A percentile compares a stretch with the other conserved stretches of the same genome.
Evolutionary conservation across 352 stramenopile species (phyloP).

Genomic region (Globisporangium nunn): DNA sequence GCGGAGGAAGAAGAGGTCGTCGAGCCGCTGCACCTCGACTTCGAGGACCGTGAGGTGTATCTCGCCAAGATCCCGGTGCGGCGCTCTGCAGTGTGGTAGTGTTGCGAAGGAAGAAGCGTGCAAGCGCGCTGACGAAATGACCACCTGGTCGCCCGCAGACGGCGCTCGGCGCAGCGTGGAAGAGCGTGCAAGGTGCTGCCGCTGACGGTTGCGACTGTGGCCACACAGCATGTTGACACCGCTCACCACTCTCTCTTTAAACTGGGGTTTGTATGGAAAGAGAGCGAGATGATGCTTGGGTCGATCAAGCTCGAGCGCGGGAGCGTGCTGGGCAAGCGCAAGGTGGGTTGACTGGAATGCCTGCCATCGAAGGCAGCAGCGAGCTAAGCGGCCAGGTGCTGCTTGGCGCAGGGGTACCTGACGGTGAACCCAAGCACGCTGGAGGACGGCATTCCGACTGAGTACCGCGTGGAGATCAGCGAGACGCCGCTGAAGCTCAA

Average conservation of each 20-base stretch:
- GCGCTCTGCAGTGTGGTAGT: too few species aligned
- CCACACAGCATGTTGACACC: too few species aligned
- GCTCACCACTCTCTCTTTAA: too few species aligned
- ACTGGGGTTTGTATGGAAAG: conserved; percentile 16
- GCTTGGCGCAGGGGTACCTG: conserved; percentile 47
- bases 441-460: conserved; percentile 68
- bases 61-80: conserved; percentile 80
- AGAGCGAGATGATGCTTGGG: conserved; percentile 79
- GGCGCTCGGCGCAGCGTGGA: conserved; percentile 68
- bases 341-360: conserved; percentile 26
- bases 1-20: conserved; percentile 86
- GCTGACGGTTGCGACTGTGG: neutral
- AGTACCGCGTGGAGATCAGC: conserved; percentile 77
- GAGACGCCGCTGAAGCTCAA: conserved; percentile 76
- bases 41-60: conserved; percentile 84
- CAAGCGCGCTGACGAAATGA: too few species aligned
- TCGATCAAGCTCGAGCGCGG: conserved; percentile 83
- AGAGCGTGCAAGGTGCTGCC: conserved; percentile 66
- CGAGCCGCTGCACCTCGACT: conserved; percentile 82
- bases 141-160: conserved; percentile 24
- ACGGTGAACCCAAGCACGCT: conserved; percentile 73
- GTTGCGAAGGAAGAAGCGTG: too few species aligned
- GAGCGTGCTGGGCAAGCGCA: conserved; percentile 56
- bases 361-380: too few species aligned
- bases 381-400: too few species aligned